Base-by-base conservation (phyloP, 208 protist species). In the Tritrichomonas musculus region DNA sequence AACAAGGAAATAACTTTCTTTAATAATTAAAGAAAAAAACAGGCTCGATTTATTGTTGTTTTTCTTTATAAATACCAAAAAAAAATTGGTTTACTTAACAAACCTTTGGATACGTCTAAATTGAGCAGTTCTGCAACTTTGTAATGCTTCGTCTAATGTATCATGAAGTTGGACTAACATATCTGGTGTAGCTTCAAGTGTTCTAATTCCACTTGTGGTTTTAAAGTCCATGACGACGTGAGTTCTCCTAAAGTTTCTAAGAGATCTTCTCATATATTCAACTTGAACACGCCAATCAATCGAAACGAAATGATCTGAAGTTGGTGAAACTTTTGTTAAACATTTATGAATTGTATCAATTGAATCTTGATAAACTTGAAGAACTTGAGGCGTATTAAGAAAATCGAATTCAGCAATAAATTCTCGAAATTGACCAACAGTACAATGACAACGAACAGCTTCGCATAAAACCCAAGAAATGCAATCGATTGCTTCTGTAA, bases 331-430 rank as follows among this genome's bases (percentile, higher is more conserved):
- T 50, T 88, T 1, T 17, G 39, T 47, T 53, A 88, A 57, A 20
- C 41, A 53, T 57, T 88, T 20, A 44, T 57, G 33, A 57, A 88
- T 47, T 14, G 41, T 47, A 4, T 88, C 17, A 13, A 88, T 88
- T 17, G 47, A 44, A 14, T 88, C 47, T 20, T 57, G 47, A 49
- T 88, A 88, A 57, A 88, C 77, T 88, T 44, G 8, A 57, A 53
- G 47, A 22, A 88, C 77, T 88, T 88, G 22, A 33, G 44, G 44
- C 8, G 77, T 88, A 88, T 88, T 88, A 39, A 88, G 39, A n/a
- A 88, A 57, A 33, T 88, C 77, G 27, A 53, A 57, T 57, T 88
- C 77, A 57, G 77, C 77, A 57, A 88, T 88, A 88, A 88, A 88
- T 88, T 88, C 77, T 22, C 77, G 8, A 27, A 88, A 88, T 11